Conservation (phyloP, 2,329 filamentous ascomycete genomes). For the Reticulascus tulasneorum region DNA sequence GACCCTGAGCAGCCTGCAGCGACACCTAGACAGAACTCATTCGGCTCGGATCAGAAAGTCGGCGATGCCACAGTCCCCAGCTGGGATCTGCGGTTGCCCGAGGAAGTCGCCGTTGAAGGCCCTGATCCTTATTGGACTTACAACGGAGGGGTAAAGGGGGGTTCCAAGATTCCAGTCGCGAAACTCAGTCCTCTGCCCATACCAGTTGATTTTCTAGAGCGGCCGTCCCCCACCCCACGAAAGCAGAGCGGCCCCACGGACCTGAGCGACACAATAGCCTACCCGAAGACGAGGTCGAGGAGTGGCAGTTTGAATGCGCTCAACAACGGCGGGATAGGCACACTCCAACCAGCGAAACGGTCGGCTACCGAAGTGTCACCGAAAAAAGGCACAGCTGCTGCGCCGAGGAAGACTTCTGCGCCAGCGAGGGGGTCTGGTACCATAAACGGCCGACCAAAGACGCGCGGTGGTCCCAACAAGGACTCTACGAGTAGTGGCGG, state of each 20-base stretch:
- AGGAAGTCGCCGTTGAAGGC: constrained; percentile 67
- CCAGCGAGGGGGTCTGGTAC: constrained; percentile 35
- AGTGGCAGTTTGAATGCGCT: constrained; percentile 63
- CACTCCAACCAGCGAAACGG: constrained; percentile 32
- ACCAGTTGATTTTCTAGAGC: constrained; percentile 65
- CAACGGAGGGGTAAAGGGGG: constrained; percentile 53
- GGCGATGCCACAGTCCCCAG: constrained; percentile 39
- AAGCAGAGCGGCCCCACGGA: constrained; percentile 48
- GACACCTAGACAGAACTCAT: constrained; percentile 41
- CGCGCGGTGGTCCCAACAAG: constrained; percentile 54
- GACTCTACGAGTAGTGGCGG: constrained; percentile 39
- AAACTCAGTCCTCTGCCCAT: constrained; percentile 76
- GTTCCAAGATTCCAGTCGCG: constrained; percentile 74
- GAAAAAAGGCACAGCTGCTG: constrained; percentile 38
- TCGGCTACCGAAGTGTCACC: constrained; percentile 48
- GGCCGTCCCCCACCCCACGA: constrained; percentile 65
- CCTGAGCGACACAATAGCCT: constrained; percentile 56
- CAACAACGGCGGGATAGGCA: constrained; percentile 37
- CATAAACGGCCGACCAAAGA: constrained; percentile 53
- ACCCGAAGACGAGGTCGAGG: constrained; percentile 61
- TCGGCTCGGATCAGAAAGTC: constrained; percentile 31
- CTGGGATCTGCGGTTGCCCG: constrained; percentile 73
- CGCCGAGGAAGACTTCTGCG: constrained; percentile 40
- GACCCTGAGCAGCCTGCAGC: constrained; percentile 7
- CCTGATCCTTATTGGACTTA: constrained; percentile 46